phyloP scores from a whole-genome alignment of 2,329 filamentous ascomycete genomes.

The Colletotrichum cordylinicola region DNA sequence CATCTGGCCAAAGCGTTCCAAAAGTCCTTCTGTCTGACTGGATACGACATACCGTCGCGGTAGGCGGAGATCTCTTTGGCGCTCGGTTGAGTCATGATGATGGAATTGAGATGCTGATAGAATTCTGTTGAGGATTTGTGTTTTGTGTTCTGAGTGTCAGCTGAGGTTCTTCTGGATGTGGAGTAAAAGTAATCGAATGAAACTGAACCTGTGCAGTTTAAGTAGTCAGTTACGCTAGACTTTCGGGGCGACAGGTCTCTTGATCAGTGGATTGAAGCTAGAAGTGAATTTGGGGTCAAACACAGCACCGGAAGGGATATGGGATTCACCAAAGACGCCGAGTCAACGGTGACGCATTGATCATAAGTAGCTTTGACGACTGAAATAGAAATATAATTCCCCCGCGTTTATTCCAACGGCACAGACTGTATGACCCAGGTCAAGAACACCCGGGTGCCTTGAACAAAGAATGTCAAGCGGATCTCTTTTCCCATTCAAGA shows the following conservation, averaged over 20 bases:
- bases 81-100: background rate
- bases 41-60: background rate
- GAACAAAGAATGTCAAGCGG: background rate
- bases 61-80: background rate
- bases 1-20: background rate
- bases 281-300: background rate
- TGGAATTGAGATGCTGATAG: background rate
- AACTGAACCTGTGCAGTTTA: background rate
- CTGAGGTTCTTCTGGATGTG: background rate
- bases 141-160: background rate
- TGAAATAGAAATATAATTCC: background rate
- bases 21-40: background rate
- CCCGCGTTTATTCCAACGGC: background rate
- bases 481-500: slow-evolving; percentile 30
- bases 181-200: background rate
- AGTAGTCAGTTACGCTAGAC: background rate
- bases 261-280: background rate
- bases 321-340: background rate
- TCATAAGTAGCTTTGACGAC: background rate
- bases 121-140: background rate
- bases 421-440: background rate
- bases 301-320: background rate
- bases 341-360: background rate
- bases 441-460: background rate
- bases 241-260: rapidly evolving